Evolutionary conservation across 345 rosid genomes (phyloP).

Genomic region (Camelina neglecta): DNA sequence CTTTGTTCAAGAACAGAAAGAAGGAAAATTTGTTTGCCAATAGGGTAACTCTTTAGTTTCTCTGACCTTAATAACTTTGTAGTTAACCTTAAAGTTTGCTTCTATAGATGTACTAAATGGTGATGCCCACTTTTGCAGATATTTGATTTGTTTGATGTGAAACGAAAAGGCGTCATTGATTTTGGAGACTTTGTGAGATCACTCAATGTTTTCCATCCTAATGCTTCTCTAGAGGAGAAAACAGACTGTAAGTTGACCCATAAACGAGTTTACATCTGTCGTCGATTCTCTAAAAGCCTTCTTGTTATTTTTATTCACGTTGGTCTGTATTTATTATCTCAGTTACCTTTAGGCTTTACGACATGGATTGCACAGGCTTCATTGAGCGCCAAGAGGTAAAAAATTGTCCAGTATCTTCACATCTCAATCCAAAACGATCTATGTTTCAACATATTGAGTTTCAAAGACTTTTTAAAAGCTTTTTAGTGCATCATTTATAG

Average conservation of each 20-base stretch:
- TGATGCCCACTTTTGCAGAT: constrained; percentile 35
- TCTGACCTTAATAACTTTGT: not conserved
- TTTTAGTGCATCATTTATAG: constrained; percentile 25
- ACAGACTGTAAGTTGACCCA: constrained; percentile 70
- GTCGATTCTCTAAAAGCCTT: constrained; percentile 15
- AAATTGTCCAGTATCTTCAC: not conserved
- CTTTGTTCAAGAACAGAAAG: constrained; percentile 91
- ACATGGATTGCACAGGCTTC: constrained; percentile 83
- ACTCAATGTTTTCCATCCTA: constrained; percentile 91
- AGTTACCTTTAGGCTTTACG: constrained; percentile 93
- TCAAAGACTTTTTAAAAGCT: not conserved
- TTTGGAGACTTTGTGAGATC: constrained; percentile 94
- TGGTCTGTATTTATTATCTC: constrained; percentile 40
- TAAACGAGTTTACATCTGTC: not conserved
- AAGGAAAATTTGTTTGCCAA: constrained; percentile 95
- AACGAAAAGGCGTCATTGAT: constrained; percentile 86
- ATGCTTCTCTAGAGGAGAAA: constrained; percentile 77
- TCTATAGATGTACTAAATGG: not conserved
- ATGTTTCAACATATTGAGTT: constrained; percentile 4
- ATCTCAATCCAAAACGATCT: not conserved
- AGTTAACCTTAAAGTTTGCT: not conserved
- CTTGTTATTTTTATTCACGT: not conserved
- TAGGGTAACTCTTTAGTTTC: constrained; percentile 56
- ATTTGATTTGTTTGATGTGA: constrained; percentile 91
- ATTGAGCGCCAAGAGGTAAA: constrained; percentile 83